A percentile compares a stretch with the other conserved stretches of the same genome.
Evolutionary conservation across 164 flowering plant genomes (phyloP).

Genomic region (Berberis thunbergii): DNA sequence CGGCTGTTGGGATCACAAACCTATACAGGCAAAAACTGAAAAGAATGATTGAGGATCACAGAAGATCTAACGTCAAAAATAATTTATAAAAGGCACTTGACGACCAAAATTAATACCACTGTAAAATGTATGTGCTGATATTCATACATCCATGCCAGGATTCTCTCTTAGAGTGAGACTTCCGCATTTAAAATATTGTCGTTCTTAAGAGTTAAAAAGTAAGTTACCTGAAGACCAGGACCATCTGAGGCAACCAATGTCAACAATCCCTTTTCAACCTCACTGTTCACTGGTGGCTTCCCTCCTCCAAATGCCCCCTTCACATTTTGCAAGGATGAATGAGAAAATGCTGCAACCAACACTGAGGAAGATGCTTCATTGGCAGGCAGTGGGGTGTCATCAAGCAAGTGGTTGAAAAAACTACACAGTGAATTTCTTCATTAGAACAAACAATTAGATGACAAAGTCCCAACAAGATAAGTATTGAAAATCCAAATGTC

Average conservation of each 20-base stretch:
- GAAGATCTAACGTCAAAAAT: conserved; percentile 1
- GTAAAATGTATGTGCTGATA: too few relatives aligned
- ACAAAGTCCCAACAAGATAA: too few relatives aligned
- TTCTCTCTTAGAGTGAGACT: neutral
- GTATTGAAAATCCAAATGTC: too few relatives aligned
- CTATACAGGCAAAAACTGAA: conserved; percentile 33
- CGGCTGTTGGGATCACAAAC: conserved; percentile 92
- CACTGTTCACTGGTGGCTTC: conserved; percentile 45
- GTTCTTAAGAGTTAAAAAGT: neutral
- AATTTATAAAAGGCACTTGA: too few relatives aligned
- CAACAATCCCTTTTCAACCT: conserved; percentile 81
- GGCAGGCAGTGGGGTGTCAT: conserved; percentile 78
- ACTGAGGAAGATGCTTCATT: conserved; percentile 82
- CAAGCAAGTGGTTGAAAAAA: conserved; percentile 77
- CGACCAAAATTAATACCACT: too few relatives aligned
- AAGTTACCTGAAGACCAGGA: conserved; percentile 76
- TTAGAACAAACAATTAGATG: neutral
- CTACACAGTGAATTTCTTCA: conserved; percentile 29
- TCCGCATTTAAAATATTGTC: neutral
- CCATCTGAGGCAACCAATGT: conserved; percentile 69
- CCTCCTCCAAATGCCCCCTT: conserved; percentile 62
- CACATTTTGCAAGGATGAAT: conserved; percentile 47
- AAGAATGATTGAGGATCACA: conserved; percentile 20
- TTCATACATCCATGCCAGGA: too few relatives aligned
- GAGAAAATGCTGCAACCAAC: conserved; percentile 60